Evolutionary conservation across 2,329 filamentous ascomycete species (phyloP).

Genomic region (Lecanosticta acicola): DNA sequence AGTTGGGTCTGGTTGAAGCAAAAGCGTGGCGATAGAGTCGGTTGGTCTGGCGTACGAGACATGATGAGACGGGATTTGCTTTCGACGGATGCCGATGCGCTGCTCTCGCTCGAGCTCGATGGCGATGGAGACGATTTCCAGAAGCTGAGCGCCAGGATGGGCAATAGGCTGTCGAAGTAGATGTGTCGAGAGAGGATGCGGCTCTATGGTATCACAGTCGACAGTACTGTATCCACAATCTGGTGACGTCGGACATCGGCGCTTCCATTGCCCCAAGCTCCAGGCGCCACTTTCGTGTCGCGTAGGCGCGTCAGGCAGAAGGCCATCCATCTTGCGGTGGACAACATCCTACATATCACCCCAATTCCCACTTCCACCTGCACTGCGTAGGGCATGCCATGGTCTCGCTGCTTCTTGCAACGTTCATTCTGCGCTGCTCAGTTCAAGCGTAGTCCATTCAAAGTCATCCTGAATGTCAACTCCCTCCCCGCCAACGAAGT

Average conservation of each 20-base stretch:
- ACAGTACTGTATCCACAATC: neutral
- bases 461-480: neutral
- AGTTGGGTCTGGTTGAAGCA: constrained; percentile 49
- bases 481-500: constrained; percentile 10
- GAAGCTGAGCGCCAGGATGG: constrained; percentile 26
- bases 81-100: constrained; percentile 4
- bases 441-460: neutral
- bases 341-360: no score
- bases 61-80: constrained; percentile 25
- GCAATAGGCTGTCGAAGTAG: no score
- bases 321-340: neutral
- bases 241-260: neutral
- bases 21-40: constrained; percentile 44
- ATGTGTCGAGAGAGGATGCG: no score
- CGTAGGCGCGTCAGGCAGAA: constrained; percentile 1
- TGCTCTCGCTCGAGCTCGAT: neutral
- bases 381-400: constrained; percentile 6
- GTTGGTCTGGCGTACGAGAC: constrained; percentile 39
- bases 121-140: constrained; percentile 23
- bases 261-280: constrained; percentile 5
- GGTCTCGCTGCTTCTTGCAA: neutral
- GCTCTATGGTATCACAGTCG: no score
- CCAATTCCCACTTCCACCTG: no score
- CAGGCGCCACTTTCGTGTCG: neutral
- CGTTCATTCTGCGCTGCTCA: neutral